These are phyloP conservation scores for Acephala macrosclerotiorum DNA, from an alignment of 2,329 filamentous ascomycete species.

Conservation along the genomic window DNA sequence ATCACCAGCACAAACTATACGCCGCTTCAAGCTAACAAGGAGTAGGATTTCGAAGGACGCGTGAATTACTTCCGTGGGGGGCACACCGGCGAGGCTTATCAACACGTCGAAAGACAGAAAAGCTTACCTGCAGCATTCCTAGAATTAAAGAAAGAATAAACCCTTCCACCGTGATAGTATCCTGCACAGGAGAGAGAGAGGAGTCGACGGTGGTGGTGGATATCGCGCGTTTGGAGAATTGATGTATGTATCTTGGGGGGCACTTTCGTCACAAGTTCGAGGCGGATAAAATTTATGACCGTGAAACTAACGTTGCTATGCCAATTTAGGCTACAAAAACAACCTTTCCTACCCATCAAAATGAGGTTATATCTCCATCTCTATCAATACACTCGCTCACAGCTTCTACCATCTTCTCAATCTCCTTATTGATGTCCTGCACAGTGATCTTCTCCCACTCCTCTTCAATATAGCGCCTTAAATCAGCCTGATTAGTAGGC, in stretches of 20 bases:
- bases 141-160: constrained; percentile 27
- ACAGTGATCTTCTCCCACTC: too few species aligned
- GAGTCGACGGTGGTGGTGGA: constrained; percentile 31
- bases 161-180: constrained; percentile 8
- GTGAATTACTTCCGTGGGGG: constrained; percentile 34
- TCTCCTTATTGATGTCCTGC: too few species aligned
- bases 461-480: too few species aligned
- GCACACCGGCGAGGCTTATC: constrained; percentile 33
- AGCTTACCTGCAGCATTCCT: constrained; percentile 46
- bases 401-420: too few species aligned
- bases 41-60: constrained; percentile 16
- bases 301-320: too few species aligned
- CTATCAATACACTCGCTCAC: too few species aligned
- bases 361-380: too few species aligned
- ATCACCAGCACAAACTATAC: background rate
- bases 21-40: constrained; percentile 21
- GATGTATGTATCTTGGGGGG: constrained; percentile 22
- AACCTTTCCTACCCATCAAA: too few species aligned
- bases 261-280: constrained; percentile 8
- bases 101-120: constrained; percentile 16
- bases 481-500: too few species aligned
- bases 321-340: too few species aligned
- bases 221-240: constrained; percentile 30
- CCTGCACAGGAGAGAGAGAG: constrained; percentile 7
- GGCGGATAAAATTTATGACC: too few species aligned